These are phyloP conservation scores for Mortierella sp. DNA, from an alignment of 371 early-diverging fungal species.

Conservation along the genomic window DNA sequence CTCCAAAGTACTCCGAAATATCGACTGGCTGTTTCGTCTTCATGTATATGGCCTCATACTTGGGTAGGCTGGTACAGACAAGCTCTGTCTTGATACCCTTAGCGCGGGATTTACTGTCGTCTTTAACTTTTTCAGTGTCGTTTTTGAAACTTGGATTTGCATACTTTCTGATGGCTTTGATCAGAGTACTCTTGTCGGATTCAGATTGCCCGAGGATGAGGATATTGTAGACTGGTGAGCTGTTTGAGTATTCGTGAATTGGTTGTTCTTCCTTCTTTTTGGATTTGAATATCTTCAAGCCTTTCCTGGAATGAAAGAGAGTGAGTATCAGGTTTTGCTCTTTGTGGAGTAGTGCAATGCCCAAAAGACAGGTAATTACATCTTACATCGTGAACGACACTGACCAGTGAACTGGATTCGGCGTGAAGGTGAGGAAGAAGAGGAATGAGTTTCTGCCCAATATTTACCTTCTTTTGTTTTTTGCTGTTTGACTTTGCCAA, in stretches of 20 bases:
- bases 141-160: not conserved
- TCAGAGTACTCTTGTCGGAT: conserved; percentile 21
- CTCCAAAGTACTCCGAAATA: not conserved
- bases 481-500: too few relatives aligned
- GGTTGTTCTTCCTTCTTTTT: too few relatives aligned
- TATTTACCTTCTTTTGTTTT: too few relatives aligned
- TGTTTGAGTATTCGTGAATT: not conserved
- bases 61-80: not conserved
- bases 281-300: too few relatives aligned
- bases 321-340: too few relatives aligned
- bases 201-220: conserved; percentile 19
- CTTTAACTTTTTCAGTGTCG: not conserved
- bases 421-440: too few relatives aligned
- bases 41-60: not conserved
- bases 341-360: too few relatives aligned
- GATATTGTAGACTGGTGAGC: conserved; percentile 14
- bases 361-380: too few relatives aligned
- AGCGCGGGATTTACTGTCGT: not conserved
- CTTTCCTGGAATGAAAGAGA: too few relatives aligned
- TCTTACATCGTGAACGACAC: too few relatives aligned
- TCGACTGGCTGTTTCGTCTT: not conserved
- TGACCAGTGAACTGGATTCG: too few relatives aligned
- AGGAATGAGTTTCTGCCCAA: too few relatives aligned
- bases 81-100: not conserved
- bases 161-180: conserved; percentile 3